Percentiles rank a stretch among this genome's conserved stretches.
Evolutionary conservation across 139 green algal species (phyloP).

Genomic region (Chlorokybus atmophyticus): DNA sequence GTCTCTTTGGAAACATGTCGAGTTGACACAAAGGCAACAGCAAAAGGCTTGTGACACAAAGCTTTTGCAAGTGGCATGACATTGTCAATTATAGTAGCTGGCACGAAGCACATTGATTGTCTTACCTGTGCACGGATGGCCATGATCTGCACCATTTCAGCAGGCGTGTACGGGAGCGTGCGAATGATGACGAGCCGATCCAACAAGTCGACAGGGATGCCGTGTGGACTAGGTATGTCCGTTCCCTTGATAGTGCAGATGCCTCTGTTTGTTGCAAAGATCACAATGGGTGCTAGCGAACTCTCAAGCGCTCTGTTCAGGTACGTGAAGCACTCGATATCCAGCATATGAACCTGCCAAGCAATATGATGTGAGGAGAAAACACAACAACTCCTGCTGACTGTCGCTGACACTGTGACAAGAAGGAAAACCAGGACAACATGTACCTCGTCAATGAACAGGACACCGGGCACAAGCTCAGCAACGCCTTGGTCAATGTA

Average conservation of each 20-base stretch:
- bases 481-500: slow-evolving; percentile 60
- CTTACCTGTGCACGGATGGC: no score
- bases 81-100: no score
- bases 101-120: no score
- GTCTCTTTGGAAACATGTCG: no score
- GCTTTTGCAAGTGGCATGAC: no score
- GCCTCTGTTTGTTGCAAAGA: slow-evolving; percentile 95
- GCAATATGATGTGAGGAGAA: no score
- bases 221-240: slow-evolving; percentile 81
- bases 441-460: slow-evolving; percentile 92
- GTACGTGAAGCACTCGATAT: slow-evolving; percentile 98
- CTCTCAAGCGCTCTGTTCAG: slow-evolving; percentile 83
- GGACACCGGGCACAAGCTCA: slow-evolving; percentile 91
- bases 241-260: slow-evolving; percentile 56
- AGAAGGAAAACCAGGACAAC: no score
- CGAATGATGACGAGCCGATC: slow-evolving; percentile 97
- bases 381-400: no score
- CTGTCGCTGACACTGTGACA: no score
- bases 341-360: slow-evolving; percentile 85
- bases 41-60: no score
- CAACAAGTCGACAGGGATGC: slow-evolving; percentile 89
- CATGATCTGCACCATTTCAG: slow-evolving; percentile 33
- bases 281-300: slow-evolving; percentile 86
- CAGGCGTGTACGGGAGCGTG: slow-evolving; percentile 76
- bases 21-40: no score